Percentiles rank a stretch among this genome's conserved stretches.
These are phyloP conservation scores for Guyanaporus albipodus DNA, from an alignment of 768 basidiomycete genomes.

Conservation along the genomic window DNA sequence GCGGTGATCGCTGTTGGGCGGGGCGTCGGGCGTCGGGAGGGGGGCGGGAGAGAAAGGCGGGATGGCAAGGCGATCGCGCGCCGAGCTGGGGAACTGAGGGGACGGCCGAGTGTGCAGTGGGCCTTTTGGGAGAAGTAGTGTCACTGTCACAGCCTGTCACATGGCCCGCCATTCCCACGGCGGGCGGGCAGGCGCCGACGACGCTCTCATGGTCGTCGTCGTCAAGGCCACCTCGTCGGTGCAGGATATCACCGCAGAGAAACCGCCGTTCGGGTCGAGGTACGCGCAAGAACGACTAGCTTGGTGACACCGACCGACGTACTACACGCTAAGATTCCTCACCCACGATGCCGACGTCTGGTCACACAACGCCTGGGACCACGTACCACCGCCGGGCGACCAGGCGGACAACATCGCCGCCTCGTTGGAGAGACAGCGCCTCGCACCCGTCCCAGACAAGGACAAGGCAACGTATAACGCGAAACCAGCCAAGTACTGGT, in stretches of 20 bases:
- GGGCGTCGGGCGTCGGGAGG: no score
- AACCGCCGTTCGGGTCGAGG: conserved; percentile 74
- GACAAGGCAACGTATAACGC: conserved; percentile 70
- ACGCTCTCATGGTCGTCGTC: no score
- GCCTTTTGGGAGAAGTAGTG: no score
- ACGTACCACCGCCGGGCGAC: conserved; percentile 79
- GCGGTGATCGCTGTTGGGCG: no score
- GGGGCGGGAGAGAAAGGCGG: no score
- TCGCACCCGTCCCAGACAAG: conserved; percentile 67
- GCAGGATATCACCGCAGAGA: conserved; percentile 48
- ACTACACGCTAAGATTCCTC: conserved; percentile 54
- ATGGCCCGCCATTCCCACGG: no score
- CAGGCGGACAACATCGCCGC: conserved; percentile 69
- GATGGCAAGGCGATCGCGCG: no score
- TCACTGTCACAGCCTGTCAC: no score
- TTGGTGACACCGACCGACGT: not conserved
- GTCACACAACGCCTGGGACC: conserved; percentile 90
- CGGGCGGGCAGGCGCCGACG: no score
- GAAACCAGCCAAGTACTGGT: conserved; percentile 74
- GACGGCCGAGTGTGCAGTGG: no score
- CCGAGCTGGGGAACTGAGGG: no score
- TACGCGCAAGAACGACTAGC: conserved; percentile 10
- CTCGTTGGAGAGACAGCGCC: conserved; percentile 66
- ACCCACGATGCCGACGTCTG: conserved; percentile 71
- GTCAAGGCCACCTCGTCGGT: conserved; percentile 58